Base-by-base conservation (phyloP, 1,284 basidiomycete species). In the Ustilago vetiveriae region DNA sequence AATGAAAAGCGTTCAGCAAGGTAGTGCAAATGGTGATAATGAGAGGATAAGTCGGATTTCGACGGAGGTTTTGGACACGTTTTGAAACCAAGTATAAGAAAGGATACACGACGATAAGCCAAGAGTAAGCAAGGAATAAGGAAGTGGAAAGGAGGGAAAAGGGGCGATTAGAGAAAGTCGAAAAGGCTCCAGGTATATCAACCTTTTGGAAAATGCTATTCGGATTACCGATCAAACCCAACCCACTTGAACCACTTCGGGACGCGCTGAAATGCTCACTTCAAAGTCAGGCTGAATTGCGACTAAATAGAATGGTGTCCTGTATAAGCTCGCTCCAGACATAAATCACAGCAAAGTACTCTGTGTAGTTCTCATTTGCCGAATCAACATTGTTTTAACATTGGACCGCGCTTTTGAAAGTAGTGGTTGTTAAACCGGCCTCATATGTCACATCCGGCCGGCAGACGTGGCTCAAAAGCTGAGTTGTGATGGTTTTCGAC, bases 71-170 rank as follows among this genome's bases (percentile, higher is more conserved):
- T 40, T 48, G 16, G 46, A 48, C 16, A 24, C 36, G 37, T 39
- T 48, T 48, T 0, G 40, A 47, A 38, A 30, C 16, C 8, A 14
- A 9, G 19, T n/a, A n/a, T n/a, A n/a, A n/a, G n/a, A n/a, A n/a
- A n/a, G n/a, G n/a, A n/a, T n/a, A n/a, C n/a, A n/a, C n/a, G n/a
- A n/a, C n/a, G n/a, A n/a, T n/a, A n/a, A n/a, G n/a, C n/a, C n/a
- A n/a, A n/a, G n/a, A n/a, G n/a, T 13, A 54, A 43, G 5, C 3
- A 23, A 38, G 24, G n/a, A 32, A 51, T 55, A 45, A 38, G 47
- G 52, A 41, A 23, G 51, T 50, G 47, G 52, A 46, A 62, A 50
- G 47, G 27, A 51, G 27, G 47, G 58, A 46, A 62, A 50, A 41
- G 10, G 42, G 8, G 19, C 21, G 36, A 62, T 38, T 62, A 62